Evolutionary conservation across 225 moss, liverwort and hornwort species (phyloP).

Genomic region (Polytrichum formosum): DNA sequence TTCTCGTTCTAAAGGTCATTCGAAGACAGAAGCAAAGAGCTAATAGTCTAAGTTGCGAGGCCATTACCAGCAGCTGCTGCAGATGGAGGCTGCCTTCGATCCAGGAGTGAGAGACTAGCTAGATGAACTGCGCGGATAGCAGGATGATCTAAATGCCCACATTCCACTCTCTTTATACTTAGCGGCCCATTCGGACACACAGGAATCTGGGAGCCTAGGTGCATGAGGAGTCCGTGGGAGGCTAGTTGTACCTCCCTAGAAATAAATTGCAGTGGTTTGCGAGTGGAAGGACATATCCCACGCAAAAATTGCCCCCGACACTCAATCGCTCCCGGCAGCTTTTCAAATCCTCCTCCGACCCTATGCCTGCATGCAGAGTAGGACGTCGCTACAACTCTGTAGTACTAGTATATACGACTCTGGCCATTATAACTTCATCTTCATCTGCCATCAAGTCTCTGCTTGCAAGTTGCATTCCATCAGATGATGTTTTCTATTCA

Average conservation of each 20-base stretch:
- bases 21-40: neutral
- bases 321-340: too few relatives aligned
- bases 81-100: neutral
- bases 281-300: neutral
- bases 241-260: neutral
- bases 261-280: too few relatives aligned
- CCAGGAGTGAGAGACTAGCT: neutral
- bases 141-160: neutral
- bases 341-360: too few relatives aligned
- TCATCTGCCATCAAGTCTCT: too few relatives aligned
- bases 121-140: neutral
- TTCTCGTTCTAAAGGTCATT: neutral
- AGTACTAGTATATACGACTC: too few relatives aligned
- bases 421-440: too few relatives aligned
- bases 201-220: neutral
- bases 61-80: neutral
- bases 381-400: too few relatives aligned
- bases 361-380: too few relatives aligned
- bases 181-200: neutral
- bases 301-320: too few relatives aligned
- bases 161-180: neutral
- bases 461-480: too few relatives aligned
- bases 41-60: neutral
- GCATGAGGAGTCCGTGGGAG: conserved; percentile 8
- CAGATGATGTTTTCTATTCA: too few relatives aligned